A percentile compares a stretch with the other conserved stretches of the same genome.
Evolutionary conservation across 352 stramenopile genomes (phyloP).

Genomic region (Discostella stelligera): DNA sequence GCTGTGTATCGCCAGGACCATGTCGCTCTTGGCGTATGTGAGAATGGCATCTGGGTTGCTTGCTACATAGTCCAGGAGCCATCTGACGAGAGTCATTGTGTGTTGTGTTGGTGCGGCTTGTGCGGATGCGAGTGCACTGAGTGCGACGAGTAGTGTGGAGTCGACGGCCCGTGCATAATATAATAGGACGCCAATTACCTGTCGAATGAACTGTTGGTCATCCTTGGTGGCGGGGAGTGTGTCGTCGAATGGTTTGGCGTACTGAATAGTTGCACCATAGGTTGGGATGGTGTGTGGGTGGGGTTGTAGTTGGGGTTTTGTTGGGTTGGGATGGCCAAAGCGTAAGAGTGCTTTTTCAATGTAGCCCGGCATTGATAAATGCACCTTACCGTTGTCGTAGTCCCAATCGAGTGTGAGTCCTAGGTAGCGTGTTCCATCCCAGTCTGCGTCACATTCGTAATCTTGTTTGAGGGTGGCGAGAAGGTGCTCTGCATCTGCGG

Average conservation of each 20-base stretch:
- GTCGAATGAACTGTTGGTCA: neutral
- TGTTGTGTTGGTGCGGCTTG: conserved; percentile 29
- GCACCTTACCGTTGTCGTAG: neutral
- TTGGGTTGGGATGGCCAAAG: neutral
- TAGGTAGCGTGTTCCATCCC: conserved; percentile 5
- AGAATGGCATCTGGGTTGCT: conserved; percentile 13
- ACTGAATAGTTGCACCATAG: too few species aligned
- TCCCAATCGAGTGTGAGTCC: conserved; percentile 2
- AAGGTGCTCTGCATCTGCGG: neutral
- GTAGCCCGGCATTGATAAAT: conserved; percentile 1
- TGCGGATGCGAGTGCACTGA: neutral
- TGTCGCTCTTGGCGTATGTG: conserved; percentile 9
- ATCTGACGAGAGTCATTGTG: too few species aligned
- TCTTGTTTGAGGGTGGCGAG: conserved; percentile 5
- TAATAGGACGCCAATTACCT: conserved; percentile 17
- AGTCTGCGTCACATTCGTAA: conserved; percentile 28
- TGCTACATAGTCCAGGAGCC: conserved; percentile 29
- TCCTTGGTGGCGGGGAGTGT: neutral
- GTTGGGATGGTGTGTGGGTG: too few species aligned
- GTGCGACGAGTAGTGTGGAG: too few species aligned
- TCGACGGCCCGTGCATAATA: conserved; percentile 24
- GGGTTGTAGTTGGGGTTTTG: too few species aligned
- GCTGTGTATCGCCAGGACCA: conserved; percentile 26
- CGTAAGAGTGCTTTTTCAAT: neutral
- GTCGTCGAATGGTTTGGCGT: neutral